Conservation (phyloP, 2,329 filamentous ascomycete species). For the Botryotinia narcissicola region DNA sequence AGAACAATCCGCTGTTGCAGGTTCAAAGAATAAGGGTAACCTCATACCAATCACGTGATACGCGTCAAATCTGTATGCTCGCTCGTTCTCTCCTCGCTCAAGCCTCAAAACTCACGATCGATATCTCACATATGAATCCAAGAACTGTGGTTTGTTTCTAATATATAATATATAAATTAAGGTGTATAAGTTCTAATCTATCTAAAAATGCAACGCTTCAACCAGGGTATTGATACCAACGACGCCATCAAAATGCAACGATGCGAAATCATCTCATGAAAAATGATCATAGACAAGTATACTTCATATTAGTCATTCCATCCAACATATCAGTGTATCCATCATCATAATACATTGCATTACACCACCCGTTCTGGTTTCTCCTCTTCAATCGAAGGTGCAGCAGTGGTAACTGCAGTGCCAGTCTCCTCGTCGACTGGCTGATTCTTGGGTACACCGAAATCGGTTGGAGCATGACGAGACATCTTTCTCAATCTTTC, state of each 20-base stretch:
- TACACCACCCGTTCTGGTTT: constrained; percentile 5
- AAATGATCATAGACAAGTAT: neutral
- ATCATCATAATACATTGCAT: constrained; percentile 4
- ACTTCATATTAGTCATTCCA: constrained; percentile 11
- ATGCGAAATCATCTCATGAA: neutral
- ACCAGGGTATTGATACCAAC: constrained; percentile 11
- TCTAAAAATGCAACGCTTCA: constrained; percentile 9
- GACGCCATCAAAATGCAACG: constrained; percentile 12
- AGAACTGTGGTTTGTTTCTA: neutral
- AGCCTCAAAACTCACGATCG: neutral
- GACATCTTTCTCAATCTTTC: constrained; percentile 48
- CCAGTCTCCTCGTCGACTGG: constrained; percentile 12
- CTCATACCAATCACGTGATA: neutral
- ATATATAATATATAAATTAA: constrained; percentile 7
- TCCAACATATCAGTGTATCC: neutral
- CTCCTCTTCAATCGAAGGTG: neutral
- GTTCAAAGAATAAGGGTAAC: neutral
- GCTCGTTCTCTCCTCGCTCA: neutral
- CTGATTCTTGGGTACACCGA: neutral
- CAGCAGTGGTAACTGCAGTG: constrained; percentile 5
- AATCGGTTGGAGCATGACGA: constrained; percentile 25
- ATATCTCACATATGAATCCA: neutral
- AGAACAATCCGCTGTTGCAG: neutral
- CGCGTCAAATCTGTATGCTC: neutral
- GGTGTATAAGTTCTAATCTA: neutral